A percentile compares a stretch with the other conserved stretches of the same genome.
phyloP scores from a whole-genome alignment of 2,329 filamentous ascomycete species.

The Xylaria sp. region DNA sequence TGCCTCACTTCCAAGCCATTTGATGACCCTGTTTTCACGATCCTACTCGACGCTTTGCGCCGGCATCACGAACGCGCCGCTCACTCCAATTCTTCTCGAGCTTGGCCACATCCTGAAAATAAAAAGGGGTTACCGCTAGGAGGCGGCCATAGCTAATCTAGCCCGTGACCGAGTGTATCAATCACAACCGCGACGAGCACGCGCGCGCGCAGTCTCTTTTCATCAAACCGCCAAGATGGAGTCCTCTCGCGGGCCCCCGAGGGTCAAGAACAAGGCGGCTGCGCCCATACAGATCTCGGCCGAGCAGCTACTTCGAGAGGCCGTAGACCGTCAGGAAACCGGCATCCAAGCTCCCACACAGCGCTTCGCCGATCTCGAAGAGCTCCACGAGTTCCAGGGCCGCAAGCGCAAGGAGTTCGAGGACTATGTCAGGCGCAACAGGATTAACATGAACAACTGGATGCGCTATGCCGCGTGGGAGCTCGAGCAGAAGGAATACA shows the following conservation, averaged over 20 bases:
- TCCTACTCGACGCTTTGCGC: neutral
- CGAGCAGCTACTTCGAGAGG: slow-evolving; percentile 95
- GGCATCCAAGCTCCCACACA: slow-evolving; percentile 89
- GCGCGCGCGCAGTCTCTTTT: neutral
- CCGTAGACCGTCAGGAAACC: slow-evolving; percentile 93
- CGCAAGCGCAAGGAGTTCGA: slow-evolving; percentile 96
- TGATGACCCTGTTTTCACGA: neutral
- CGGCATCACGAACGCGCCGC: neutral
- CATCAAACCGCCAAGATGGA: slow-evolving; percentile 70
- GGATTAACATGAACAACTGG: slow-evolving; percentile 98
- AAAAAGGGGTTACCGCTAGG: neutral
- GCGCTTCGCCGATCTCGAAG: slow-evolving; percentile 94
- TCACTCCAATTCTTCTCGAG: neutral
- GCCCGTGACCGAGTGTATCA: neutral
- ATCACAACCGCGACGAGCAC: neutral
- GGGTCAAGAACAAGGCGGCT: slow-evolving; percentile 98
- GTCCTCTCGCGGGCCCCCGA: slow-evolving; percentile 84
- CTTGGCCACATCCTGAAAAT: neutral
- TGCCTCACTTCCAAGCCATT: too few relatives aligned
- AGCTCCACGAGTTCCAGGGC: slow-evolving; percentile 96
- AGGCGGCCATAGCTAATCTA: neutral
- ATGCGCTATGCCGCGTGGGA: slow-evolving; percentile 98
- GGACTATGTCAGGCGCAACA: slow-evolving; percentile 93
- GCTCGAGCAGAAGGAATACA: slow-evolving; percentile 96
- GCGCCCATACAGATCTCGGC: slow-evolving; percentile 92